Percentiles rank a stretch among this genome's conserved stretches.
Evolutionary conservation across 345 rosid genomes (phyloP).

Genomic region (Passiflora organensis): DNA sequence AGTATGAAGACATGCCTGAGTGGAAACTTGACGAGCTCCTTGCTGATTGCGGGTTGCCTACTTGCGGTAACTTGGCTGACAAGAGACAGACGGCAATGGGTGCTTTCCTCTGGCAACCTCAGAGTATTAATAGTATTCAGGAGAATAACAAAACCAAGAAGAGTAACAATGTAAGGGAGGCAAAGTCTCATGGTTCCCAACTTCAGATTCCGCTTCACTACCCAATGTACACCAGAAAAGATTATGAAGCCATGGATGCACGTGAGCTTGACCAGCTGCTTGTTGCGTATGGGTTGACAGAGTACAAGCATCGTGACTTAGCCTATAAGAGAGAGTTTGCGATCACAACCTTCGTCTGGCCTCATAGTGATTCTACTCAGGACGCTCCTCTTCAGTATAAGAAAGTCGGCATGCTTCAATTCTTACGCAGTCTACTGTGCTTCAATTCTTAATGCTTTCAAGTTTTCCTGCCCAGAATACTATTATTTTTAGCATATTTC

Average conservation of each 20-base stretch:
- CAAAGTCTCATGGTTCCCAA: too few species aligned
- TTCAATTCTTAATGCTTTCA: too few species aligned
- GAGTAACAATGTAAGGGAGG: neutral
- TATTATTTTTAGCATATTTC: too few species aligned
- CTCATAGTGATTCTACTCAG: neutral
- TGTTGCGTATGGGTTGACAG: neutral
- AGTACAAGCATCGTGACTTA: neutral
- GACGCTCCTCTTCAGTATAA: too few species aligned
- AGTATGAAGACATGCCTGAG: slow-evolving; percentile 3
- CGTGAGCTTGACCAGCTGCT: neutral
- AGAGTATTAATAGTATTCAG: too few species aligned
- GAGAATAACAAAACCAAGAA: neutral
- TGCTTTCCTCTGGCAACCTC: neutral
- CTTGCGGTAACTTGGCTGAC: neutral
- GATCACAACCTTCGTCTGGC: slow-evolving; percentile 1
- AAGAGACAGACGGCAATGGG: neutral
- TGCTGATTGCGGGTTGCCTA: neutral
- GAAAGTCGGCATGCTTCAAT: too few species aligned
- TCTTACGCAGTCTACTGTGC: neutral
- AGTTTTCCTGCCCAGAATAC: too few species aligned
- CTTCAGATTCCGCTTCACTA: slow-evolving; percentile 9
- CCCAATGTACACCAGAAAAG: neutral
- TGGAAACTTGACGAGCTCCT: neutral
- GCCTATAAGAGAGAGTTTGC: slow-evolving; percentile 6
- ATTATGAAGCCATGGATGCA: slow-evolving; percentile 5